Base-by-base conservation (phyloP, 2,329 filamentous ascomycete genomes). In the Penicillium sp. region DNA sequence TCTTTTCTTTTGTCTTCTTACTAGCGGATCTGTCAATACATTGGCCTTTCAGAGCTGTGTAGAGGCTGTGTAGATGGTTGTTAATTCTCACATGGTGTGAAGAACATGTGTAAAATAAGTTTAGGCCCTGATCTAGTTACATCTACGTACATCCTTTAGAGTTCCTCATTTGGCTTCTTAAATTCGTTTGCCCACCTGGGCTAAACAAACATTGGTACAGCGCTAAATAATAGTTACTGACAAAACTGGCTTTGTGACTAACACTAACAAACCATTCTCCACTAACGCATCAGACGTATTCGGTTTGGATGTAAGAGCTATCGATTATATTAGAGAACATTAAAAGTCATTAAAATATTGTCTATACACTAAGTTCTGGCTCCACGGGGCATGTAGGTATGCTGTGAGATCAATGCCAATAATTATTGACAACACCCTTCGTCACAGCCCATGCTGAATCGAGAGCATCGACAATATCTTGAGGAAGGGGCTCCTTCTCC, bases 401-500 rank as follows among this genome's bases (percentile, higher is more conserved):
- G 24, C 24, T 26, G 1, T 26, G 24, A 26, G 7, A 11, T 44
- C 26, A 73, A 53, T 75, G 73, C 68, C 68, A 76, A 55, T 75
- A 77, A 21, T 68, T 60, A 5, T 21, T 9, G n/a, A 10, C 9
- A 41, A 41, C n/a, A 0, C 65, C 67, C 53, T 68, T 71, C n/a
- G 70, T 68, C 11, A 60, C 63, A 41, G 64, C 50, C 75, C 75
- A 79, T 5, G 65, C 73, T 37, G 69, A 60, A 45, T 79, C 71
- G 39, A 80, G 60, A 5, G 72, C 72, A 51, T 72, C 49, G 9
- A 78, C 67, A 1, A 78, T 67, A 35, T 77, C 73, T 5, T 75
- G 70, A 9, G 76, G 75, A 56, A 80, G 57, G 1, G 72, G 69
- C 1, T 71, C 74, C 57, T 77, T 74, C 53, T 78, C 74, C 27